phyloP scores from a whole-genome alignment of 2,329 filamentous ascomycete genomes.

The Dothideomycetes sp. region DNA sequence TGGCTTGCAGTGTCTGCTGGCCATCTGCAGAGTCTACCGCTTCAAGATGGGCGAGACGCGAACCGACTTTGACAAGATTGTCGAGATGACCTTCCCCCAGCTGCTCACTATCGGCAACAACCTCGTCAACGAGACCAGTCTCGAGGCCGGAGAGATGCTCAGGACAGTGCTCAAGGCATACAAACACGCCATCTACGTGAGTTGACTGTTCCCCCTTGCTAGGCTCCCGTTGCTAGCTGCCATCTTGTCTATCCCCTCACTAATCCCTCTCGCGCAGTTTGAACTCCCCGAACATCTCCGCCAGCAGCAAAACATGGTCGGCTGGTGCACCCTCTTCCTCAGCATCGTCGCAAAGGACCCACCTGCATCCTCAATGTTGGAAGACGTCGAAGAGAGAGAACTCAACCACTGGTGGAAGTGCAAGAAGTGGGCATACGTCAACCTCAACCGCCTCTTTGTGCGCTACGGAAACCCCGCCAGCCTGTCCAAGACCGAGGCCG shows the following conservation, averaged over 20 bases:
- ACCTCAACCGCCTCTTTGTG: constrained; percentile 90
- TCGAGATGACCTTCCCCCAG: constrained; percentile 81
- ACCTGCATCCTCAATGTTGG: constrained; percentile 66
- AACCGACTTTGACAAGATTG: constrained; percentile 86
- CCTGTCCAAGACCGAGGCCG: constrained; percentile 64
- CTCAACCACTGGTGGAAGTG: constrained; percentile 98
- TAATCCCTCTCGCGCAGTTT: constrained; percentile 47
- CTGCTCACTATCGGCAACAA: constrained; percentile 78
- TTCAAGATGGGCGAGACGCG: constrained; percentile 81
- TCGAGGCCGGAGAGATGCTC: constrained; percentile 94
- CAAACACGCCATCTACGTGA: constrained; percentile 94
- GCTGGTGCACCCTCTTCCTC: constrained; percentile 93
- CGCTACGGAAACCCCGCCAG: constrained; percentile 78
- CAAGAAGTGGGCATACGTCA: constrained; percentile 99
- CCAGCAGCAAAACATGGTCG: constrained; percentile 73
- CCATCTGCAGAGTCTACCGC: constrained; percentile 88
- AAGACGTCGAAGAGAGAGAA: constrained; percentile 76
- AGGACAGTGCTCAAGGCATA: constrained; percentile 91
- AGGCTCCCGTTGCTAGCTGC: constrained; percentile 14
- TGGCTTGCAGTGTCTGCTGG: constrained; percentile 84
- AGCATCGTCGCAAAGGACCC: constrained; percentile 77
- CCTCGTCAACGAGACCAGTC: constrained; percentile 78
- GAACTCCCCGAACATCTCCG: constrained; percentile 72
- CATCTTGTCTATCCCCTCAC: neutral
- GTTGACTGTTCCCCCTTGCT: constrained; percentile 28